phyloP scores from a whole-genome alignment of 441 rosid genomes.

The Syzygium syzygioides region DNA sequence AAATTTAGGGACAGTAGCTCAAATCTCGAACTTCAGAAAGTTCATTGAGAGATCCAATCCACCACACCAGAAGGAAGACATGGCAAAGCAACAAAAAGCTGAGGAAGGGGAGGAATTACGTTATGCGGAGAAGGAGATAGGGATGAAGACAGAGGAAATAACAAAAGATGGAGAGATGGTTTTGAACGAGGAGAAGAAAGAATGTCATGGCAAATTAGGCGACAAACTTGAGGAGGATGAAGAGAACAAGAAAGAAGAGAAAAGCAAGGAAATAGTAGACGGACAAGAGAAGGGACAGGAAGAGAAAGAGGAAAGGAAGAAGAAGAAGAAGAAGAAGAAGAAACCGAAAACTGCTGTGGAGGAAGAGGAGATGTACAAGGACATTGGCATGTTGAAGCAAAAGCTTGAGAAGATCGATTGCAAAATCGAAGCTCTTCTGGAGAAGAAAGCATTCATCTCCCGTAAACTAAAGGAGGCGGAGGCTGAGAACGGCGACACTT shows the following conservation, averaged over 20 bases:
- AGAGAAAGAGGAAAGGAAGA: neutral
- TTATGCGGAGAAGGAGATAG: constrained; percentile 4
- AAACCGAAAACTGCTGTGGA: neutral
- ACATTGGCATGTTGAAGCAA: neutral
- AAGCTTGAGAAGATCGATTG: constrained; percentile 4
- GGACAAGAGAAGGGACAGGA: constrained; percentile 1
- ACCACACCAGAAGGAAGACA: constrained; percentile 20
- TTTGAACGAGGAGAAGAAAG: neutral
- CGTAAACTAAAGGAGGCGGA: neutral
- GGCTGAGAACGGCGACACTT: neutral
- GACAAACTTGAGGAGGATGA: neutral
- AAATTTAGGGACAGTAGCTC: neutral
- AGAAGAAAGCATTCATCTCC: neutral
- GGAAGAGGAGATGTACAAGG: neutral
- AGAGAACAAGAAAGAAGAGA: constrained; percentile 2
- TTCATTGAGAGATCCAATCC: constrained; percentile 37
- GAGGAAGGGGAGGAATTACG: constrained; percentile 1
- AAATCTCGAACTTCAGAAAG: neutral
- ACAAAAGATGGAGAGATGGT: neutral
- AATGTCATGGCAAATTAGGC: neutral
- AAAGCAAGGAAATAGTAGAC: constrained; percentile 1
- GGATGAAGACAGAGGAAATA: constrained; percentile 5
- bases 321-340: neutral
- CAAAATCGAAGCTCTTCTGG: constrained; percentile 2
- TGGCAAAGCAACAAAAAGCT: neutral